Evolutionary conservation across 768 basidiomycete species (phyloP).

Genomic region (Leccinum olivaceopallidum): DNA sequence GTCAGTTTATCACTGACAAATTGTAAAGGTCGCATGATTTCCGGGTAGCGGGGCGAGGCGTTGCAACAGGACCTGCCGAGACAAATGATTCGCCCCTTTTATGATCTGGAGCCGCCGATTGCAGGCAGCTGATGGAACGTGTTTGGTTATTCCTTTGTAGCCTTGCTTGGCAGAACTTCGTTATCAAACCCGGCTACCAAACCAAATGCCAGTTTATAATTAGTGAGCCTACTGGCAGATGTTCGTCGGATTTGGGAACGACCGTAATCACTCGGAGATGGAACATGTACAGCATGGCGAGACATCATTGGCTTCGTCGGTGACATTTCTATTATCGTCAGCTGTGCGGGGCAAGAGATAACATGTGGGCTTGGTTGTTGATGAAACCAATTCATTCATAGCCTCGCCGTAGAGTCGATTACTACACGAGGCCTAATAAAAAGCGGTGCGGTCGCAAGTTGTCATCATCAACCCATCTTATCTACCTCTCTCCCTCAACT

Average conservation of each 20-base stretch:
- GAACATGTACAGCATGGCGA: background rate
- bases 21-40: background rate
- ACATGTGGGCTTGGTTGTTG: background rate
- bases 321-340: too few species aligned
- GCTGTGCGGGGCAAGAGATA: background rate
- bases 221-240: background rate
- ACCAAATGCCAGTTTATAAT: background rate
- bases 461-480: background rate
- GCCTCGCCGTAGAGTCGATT: background rate
- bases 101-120: background rate
- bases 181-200: background rate
- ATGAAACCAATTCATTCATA: background rate
- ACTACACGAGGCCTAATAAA: background rate
- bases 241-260: too few species aligned
- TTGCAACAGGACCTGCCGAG: background rate
- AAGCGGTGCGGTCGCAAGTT: background rate
- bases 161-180: background rate
- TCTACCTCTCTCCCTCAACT: background rate
- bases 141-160: background rate
- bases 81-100: background rate
- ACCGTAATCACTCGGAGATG: too few species aligned
- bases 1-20: background rate
- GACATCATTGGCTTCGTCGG: background rate
- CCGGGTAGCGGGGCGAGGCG: too few species aligned
- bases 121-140: background rate